A percentile compares a stretch with the other conserved stretches of the same genome.
Evolutionary conservation across 164 flowering plant genomes (phyloP).

Genomic region (Annona squamosa): DNA sequence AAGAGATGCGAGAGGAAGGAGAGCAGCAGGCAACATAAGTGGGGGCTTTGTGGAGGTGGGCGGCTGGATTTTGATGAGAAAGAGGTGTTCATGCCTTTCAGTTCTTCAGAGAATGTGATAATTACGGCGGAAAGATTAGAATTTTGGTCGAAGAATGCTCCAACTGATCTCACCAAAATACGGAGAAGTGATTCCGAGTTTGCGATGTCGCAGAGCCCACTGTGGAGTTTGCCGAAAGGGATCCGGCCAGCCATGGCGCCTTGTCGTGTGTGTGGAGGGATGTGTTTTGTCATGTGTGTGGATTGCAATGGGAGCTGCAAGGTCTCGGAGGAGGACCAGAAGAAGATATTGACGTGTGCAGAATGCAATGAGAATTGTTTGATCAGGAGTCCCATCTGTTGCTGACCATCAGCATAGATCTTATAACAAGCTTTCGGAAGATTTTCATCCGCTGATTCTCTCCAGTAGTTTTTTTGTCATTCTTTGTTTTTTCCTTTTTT

Average conservation of each 20-base stretch:
- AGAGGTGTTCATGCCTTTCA: slow-evolving; percentile 29
- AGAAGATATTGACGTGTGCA: slow-evolving; percentile 54
- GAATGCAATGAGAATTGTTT: slow-evolving; percentile 73
- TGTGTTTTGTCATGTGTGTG: slow-evolving; percentile 77
- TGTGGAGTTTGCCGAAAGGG: slow-evolving; percentile 45
- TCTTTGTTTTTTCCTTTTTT: too few relatives aligned
- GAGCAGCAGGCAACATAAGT: slow-evolving; percentile 27
- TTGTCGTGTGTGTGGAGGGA: slow-evolving; percentile 64
- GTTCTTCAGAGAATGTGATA: slow-evolving; percentile 21
- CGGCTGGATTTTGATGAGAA: slow-evolving; percentile 37
- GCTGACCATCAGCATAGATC: slow-evolving; percentile 9
- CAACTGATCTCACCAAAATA: slow-evolving; percentile 23
- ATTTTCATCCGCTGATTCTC: too few relatives aligned
- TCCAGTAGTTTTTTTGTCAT: too few relatives aligned
- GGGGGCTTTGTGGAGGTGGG: slow-evolving; percentile 7
- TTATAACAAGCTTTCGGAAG: too few relatives aligned
- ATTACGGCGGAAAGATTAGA: background rate
- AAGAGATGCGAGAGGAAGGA: slow-evolving; percentile 48
- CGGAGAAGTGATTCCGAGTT: slow-evolving; percentile 26
- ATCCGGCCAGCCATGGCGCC: slow-evolving; percentile 34
- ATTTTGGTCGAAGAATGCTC: slow-evolving; percentile 7
- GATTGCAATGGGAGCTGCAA: slow-evolving; percentile 84
- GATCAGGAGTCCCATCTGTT: slow-evolving; percentile 79
- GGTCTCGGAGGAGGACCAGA: slow-evolving; percentile 44
- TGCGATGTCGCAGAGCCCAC: slow-evolving; percentile 41